phyloP scores from a whole-genome alignment of 306 rosid genomes.

The barrel medic (Medicago truncatula) region DNA sequence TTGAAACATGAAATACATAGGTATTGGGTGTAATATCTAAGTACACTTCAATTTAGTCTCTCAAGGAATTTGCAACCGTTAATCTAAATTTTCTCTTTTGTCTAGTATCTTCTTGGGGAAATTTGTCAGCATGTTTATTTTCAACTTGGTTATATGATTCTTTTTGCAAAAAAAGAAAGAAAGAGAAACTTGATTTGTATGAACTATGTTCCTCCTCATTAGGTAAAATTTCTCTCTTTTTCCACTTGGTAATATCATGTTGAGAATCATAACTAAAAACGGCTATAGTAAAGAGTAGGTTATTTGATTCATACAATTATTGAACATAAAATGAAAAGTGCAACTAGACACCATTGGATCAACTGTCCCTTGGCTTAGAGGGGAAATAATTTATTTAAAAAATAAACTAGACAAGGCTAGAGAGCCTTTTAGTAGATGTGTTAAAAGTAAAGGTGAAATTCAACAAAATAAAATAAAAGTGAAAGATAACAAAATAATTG shows the following conservation, averaged over 20 bases:
- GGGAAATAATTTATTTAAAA: neutral
- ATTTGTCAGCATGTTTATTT: neutral
- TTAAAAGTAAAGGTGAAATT: neutral
- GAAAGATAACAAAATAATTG: neutral
- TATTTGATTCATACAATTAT: neutral
- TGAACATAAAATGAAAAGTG: neutral
- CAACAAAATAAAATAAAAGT: neutral
- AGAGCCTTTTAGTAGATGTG: neutral
- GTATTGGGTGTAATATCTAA: neutral
- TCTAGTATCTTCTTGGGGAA: neutral
- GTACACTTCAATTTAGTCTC: neutral
- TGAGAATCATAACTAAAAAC: neutral
- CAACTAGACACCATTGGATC: neutral
- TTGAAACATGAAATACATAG: neutral
- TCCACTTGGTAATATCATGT: neutral
- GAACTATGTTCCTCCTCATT: neutral
- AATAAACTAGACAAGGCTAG: neutral
- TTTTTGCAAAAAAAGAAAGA: neutral
- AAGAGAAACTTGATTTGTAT: neutral
- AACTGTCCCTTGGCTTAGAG: slow-evolving; percentile 6
- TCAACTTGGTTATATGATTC: neutral
- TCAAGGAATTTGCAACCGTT: neutral
- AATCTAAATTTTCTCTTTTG: neutral
- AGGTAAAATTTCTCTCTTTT: slow-evolving; percentile 4
- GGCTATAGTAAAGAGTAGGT: neutral